Evolutionary conservation across 1,284 basidiomycete species (phyloP).

Genomic region (Kwoniella shivajii): DNA sequence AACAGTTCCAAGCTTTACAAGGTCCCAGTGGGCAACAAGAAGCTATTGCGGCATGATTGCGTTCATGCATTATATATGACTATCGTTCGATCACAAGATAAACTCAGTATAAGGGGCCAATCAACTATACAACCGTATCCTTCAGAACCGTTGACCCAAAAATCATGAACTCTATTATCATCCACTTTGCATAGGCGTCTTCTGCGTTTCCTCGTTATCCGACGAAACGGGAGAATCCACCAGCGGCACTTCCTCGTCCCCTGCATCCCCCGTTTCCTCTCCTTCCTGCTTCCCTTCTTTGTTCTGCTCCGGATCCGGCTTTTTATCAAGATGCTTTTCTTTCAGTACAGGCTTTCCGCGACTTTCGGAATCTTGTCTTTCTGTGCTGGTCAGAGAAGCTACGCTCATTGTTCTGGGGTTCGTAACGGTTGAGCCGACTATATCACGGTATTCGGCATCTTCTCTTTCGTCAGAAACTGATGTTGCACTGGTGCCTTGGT

Average conservation of each 20-base stretch:
- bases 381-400: slow-evolving; percentile 6
- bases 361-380: slow-evolving; percentile 5
- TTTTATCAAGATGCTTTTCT: slow-evolving; percentile 4
- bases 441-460: slow-evolving; percentile 12
- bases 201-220: slow-evolving; percentile 15
- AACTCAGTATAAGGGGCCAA: not conserved
- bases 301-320: not conserved
- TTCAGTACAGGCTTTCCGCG: slow-evolving; percentile 17
- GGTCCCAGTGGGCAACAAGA: slow-evolving; percentile 21
- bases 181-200: slow-evolving; percentile 8
- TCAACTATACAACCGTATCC: not conserved
- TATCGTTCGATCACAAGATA: not conserved
- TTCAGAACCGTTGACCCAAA: not conserved
- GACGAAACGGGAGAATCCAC: slow-evolving; percentile 31
- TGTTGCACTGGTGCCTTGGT: slow-evolving; percentile 15
- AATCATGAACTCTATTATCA: not conserved
- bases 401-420: slow-evolving; percentile 20
- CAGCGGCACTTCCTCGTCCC: slow-evolving; percentile 11
- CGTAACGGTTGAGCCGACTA: slow-evolving; percentile 10
- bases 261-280: not conserved
- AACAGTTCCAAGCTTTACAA: slow-evolving; percentile 49
- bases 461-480: slow-evolving; percentile 22
- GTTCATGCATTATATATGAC: not conserved
- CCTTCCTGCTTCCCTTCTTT: not conserved
- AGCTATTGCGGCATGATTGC: not conserved